A percentile compares a stretch with the other conserved stretches of the same genome.
Evolutionary conservation across 2,329 filamentous ascomycete genomes (phyloP).

Genomic region (Ophiosphaerella korrae): DNA sequence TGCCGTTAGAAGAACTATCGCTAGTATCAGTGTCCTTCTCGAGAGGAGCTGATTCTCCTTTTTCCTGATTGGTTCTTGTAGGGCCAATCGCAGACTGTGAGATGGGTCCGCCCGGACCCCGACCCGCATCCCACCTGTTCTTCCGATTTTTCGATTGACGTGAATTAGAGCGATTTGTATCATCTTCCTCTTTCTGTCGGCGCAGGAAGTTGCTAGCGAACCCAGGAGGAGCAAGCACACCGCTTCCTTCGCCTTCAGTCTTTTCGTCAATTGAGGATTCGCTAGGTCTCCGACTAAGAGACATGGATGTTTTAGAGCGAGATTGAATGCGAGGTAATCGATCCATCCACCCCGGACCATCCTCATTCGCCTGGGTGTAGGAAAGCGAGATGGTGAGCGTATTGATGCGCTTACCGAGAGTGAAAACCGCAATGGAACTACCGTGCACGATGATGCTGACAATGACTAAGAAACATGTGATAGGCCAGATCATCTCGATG

Average conservation of each 20-base stretch:
- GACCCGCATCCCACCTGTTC: slow-evolving; percentile 74
- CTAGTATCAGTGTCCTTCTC: slow-evolving; percentile 53
- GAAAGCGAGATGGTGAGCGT: slow-evolving; percentile 94
- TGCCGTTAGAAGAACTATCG: slow-evolving; percentile 39
- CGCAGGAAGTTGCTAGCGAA: slow-evolving; percentile 78
- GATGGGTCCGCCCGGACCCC: slow-evolving; percentile 82
- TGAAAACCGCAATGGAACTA: slow-evolving; percentile 98
- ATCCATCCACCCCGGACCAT: slow-evolving; percentile 94
- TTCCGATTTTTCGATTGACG: slow-evolving; percentile 58
- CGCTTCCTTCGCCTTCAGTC: slow-evolving; percentile 64
- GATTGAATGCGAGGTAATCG: slow-evolving; percentile 82
- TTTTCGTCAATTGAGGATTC: slow-evolving; percentile 62
- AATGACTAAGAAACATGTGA: slow-evolving; percentile 91
- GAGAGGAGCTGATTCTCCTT: slow-evolving; percentile 40
- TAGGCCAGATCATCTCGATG: slow-evolving; percentile 90
- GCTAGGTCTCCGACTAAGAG: slow-evolving; percentile 65
- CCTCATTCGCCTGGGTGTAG: slow-evolving; percentile 87
- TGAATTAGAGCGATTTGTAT: slow-evolving; percentile 62
- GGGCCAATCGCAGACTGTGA: slow-evolving; percentile 89
- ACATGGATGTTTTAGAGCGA: slow-evolving; percentile 79
- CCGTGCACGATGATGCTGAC: slow-evolving; percentile 94
- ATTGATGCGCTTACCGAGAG: slow-evolving; percentile 96
- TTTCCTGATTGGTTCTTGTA: slow-evolving; percentile 42
- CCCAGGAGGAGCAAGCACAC: slow-evolving; percentile 72
- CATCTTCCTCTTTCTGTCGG: slow-evolving; percentile 77